A percentile compares a stretch with the other conserved stretches of the same genome.
Evolutionary conservation across 2,329 filamentous ascomycete species (phyloP).

Genomic region (Claviceps sp.): DNA sequence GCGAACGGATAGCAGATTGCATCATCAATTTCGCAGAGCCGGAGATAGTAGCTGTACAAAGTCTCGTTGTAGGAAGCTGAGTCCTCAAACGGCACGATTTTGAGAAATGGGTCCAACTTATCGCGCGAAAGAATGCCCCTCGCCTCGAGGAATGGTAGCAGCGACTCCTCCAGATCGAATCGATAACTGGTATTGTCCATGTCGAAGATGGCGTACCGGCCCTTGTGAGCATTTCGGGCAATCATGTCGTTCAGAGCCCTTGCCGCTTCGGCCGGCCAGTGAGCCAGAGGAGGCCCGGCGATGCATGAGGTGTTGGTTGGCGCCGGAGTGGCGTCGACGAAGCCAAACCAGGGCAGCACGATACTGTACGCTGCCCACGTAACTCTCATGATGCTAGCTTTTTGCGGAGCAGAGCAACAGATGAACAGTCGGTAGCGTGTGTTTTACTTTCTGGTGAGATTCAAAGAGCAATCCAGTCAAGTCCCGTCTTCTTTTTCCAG

Average conservation of each 20-base stretch:
- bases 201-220: slow-evolving; percentile 27
- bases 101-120: slow-evolving; percentile 25
- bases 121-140: slow-evolving; percentile 27
- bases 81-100: slow-evolving; percentile 29
- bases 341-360: not conserved
- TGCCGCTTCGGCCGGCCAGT: slow-evolving; percentile 25
- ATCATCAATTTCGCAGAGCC: slow-evolving; percentile 28
- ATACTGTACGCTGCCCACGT: not conserved
- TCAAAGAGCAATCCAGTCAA: too few species aligned
- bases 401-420: too few species aligned
- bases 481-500: too few species aligned
- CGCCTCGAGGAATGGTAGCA: slow-evolving; percentile 29
- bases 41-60: slow-evolving; percentile 31
- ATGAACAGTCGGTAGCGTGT: too few species aligned
- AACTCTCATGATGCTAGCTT: not conserved
- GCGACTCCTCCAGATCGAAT: slow-evolving; percentile 29
- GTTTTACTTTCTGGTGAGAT: too few species aligned
- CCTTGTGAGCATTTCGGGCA: slow-evolving; percentile 21
- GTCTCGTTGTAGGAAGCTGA: slow-evolving; percentile 23
- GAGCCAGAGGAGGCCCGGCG: slow-evolving; percentile 6
- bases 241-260: slow-evolving; percentile 24
- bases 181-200: slow-evolving; percentile 33
- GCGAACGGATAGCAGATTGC: slow-evolving; percentile 29
- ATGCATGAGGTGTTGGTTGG: not conserved
- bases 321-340: not conserved